These are phyloP conservation scores for Lycium ferocissimum DNA, from an alignment of 257 asterid species.

Conservation along the genomic window DNA sequence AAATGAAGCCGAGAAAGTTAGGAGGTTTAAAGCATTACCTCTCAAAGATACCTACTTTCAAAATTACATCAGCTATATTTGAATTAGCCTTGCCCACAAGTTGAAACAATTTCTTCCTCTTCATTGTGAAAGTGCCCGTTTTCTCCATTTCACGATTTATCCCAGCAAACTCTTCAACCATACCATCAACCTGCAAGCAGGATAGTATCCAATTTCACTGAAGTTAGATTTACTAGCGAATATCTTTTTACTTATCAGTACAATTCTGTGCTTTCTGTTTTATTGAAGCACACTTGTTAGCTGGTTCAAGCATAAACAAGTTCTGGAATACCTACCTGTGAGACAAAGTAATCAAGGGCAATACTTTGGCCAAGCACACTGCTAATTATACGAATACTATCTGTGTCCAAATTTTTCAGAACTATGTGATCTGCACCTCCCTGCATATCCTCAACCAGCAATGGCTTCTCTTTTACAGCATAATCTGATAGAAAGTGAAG, in stretches of 20 bases:
- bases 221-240: not conserved
- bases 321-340: constrained; percentile 68
- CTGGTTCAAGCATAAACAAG: constrained; percentile 11
- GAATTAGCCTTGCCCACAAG: constrained; percentile 99
- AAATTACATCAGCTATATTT: constrained; percentile 89
- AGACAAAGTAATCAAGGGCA: constrained; percentile 93
- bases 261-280: not conserved
- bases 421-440: constrained; percentile 91
- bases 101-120: constrained; percentile 87
- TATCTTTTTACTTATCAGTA: not conserved
- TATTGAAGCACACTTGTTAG: not conserved
- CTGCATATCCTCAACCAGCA: constrained; percentile 85
- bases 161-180: constrained; percentile 91
- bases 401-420: constrained; percentile 76
- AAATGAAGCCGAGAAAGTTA: not conserved
- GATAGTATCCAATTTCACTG: constrained; percentile 15
- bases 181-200: constrained; percentile 79
- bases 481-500: constrained; percentile 63
- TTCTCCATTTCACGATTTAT: constrained; percentile 94
- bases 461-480: constrained; percentile 90
- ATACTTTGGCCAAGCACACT: constrained; percentile 98
- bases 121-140: constrained; percentile 93
- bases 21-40: constrained; percentile 53
- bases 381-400: constrained; percentile 87
- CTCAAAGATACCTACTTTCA: constrained; percentile 91